Conservation (phyloP, 768 basidiomycete species). For the Podaxis sp. region DNA sequence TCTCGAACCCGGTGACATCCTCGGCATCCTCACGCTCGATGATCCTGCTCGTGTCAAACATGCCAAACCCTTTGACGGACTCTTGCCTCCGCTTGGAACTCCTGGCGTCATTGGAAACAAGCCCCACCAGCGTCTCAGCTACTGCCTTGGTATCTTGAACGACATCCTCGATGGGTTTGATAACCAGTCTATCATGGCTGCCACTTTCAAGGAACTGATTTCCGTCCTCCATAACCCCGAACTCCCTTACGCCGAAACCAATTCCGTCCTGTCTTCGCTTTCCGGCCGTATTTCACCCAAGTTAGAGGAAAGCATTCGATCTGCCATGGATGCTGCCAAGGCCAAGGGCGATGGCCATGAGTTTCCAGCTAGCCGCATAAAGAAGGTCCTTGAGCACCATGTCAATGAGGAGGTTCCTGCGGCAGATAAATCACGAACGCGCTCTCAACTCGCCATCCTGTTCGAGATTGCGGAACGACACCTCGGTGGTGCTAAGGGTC, state of each 20-base stretch:
- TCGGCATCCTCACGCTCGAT: constrained; percentile 95
- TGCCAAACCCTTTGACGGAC: constrained; percentile 96
- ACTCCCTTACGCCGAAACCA: constrained; percentile 85
- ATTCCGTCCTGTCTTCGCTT: constrained; percentile 80
- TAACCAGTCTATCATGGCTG: constrained; percentile 87
- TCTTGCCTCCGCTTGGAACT: constrained; percentile 83
- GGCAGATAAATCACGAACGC: constrained; percentile 81
- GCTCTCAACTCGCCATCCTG: constrained; percentile 66
- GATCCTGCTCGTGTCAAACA: constrained; percentile 96
- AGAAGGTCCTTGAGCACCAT: constrained; percentile 84
- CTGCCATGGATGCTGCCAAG: constrained; percentile 74
- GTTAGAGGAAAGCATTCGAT: constrained; percentile 83
- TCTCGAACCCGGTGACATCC: constrained; percentile 94
- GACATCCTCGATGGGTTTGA: constrained; percentile 97
- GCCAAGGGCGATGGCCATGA: constrained; percentile 73
- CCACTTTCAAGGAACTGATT: constrained; percentile 85
- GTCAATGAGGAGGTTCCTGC: constrained; percentile 77
- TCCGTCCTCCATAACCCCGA: constrained; percentile 80
- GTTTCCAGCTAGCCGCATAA: constrained; percentile 87
- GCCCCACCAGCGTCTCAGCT: constrained; percentile 81
- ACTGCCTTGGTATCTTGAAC: constrained; percentile 72
- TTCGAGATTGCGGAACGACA: constrained; percentile 80
- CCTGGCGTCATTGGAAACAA: constrained; percentile 87
- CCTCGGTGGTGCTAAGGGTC: constrained; percentile 77
- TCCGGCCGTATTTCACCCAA: constrained; percentile 92